phyloP scores from a whole-genome alignment of 805 yeast genomes.

The Monosporozyma siamensis region DNA sequence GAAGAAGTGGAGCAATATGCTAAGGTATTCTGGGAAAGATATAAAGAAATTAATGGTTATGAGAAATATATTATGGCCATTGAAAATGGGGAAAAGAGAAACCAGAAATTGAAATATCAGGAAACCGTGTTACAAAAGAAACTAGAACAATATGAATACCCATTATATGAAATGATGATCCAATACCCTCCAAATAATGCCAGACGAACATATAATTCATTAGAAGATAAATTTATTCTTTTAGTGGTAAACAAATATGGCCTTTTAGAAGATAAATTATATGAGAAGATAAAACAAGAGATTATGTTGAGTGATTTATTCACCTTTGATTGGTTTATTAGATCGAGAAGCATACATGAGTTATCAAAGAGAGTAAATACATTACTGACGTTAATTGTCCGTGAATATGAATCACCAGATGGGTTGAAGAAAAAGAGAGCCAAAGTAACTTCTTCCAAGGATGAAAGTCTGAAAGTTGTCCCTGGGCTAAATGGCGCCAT shows the following conservation, averaged over 20 bases:
- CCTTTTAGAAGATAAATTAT: conserved; percentile 45
- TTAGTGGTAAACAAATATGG: conserved; percentile 58
- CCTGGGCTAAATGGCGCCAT: neutral
- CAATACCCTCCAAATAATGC: conserved; percentile 81
- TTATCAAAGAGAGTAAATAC: conserved; percentile 62
- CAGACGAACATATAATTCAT: conserved; percentile 56
- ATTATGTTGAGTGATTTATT: conserved; percentile 50
- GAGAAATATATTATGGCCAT: conserved; percentile 65
- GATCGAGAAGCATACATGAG: conserved; percentile 64
- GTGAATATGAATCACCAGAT: conserved; percentile 59
- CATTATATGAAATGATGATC: conserved; percentile 52
- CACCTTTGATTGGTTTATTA: conserved; percentile 64
- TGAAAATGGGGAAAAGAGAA: conserved; percentile 62
- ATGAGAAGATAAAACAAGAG: conserved; percentile 58
- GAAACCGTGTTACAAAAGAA: conserved; percentile 46
- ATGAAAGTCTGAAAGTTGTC: conserved; percentile 6
- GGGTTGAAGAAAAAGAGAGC: conserved; percentile 41
- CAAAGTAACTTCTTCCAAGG: conserved; percentile 13
- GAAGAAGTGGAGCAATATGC: conserved; percentile 56
- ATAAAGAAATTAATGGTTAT: conserved; percentile 53
- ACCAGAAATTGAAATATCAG: conserved; percentile 45
- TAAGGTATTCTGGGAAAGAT: conserved; percentile 54
- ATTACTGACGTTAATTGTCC: conserved; percentile 53
- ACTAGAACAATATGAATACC: conserved; percentile 45
- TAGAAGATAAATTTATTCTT: conserved; percentile 62